A percentile compares a stretch with the other conserved stretches of the same genome.
These are phyloP conservation scores for Sugiyamaella boreocaroliniensis DNA, from an alignment of 805 yeast species.

Conservation along the genomic window DNA sequence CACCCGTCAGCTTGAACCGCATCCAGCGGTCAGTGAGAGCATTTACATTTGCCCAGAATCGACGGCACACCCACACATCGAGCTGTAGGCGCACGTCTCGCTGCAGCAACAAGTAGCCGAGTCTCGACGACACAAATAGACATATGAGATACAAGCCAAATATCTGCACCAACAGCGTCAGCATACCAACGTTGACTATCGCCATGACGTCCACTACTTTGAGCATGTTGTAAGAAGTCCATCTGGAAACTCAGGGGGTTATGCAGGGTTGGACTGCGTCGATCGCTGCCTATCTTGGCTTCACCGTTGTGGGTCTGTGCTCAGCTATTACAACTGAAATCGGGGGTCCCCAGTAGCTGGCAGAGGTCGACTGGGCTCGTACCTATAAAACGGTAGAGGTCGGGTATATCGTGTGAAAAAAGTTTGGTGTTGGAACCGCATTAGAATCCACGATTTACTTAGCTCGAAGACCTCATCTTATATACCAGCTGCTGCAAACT, in stretches of 20 bases:
- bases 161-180: not conserved
- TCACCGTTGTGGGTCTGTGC: too few relatives aligned
- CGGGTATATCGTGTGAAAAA: too few relatives aligned
- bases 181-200: not conserved
- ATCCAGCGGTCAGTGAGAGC: not conserved
- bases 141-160: not conserved
- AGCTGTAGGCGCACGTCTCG: not conserved
- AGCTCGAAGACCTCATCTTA: too few relatives aligned
- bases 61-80: not conserved
- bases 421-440: too few relatives aligned
- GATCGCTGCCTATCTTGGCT: not conserved
- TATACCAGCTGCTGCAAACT: too few relatives aligned
- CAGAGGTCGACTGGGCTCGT: too few relatives aligned
- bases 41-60: not conserved
- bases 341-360: too few relatives aligned
- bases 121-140: not conserved
- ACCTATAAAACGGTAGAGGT: too few relatives aligned
- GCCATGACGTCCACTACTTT: not conserved
- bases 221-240: not conserved
- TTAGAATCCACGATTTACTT: too few relatives aligned
- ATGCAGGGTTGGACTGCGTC: not conserved
- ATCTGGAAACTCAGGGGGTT: not conserved
- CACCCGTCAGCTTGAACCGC: conserved; percentile 11
- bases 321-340: too few relatives aligned
- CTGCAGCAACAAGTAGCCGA: not conserved